These are phyloP conservation scores for Phtheirospermum japonicum DNA, from an alignment of 257 asterid species.

Conservation along the genomic window DNA sequence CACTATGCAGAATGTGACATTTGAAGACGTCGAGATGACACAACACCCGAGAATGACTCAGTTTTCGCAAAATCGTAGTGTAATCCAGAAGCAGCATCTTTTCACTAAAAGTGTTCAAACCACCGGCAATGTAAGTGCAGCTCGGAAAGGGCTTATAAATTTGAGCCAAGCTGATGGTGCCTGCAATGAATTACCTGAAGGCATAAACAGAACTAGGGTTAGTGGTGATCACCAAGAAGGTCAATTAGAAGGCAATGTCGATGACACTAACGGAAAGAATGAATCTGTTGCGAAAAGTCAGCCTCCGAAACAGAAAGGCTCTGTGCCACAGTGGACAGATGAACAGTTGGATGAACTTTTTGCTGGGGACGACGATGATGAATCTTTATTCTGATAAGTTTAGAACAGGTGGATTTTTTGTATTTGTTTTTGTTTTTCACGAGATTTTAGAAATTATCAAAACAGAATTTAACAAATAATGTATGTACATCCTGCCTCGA, in stretches of 20 bases:
- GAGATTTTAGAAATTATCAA: background rate
- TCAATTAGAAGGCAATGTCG: conserved; percentile 12
- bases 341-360: conserved; percentile 76
- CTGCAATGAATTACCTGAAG: conserved; percentile 27
- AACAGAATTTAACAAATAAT: background rate
- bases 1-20: conserved; percentile 24
- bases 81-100: conserved; percentile 37
- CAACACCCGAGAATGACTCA: conserved; percentile 29
- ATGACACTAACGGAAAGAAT: background rate
- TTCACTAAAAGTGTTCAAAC: conserved; percentile 25
- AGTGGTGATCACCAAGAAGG: conserved; percentile 16
- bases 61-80: conserved; percentile 22
- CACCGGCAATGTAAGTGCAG: conserved; percentile 26
- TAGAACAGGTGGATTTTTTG: background rate
- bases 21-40: conserved; percentile 31
- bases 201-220: conserved; percentile 13
- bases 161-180: conserved; percentile 26
- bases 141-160: conserved; percentile 21
- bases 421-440: background rate
- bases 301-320: conserved; percentile 33
- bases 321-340: conserved; percentile 75
- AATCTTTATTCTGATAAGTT: conserved; percentile 23
- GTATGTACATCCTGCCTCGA: background rate
- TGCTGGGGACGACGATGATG: conserved; percentile 48
- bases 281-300: conserved; percentile 28